A percentile compares a stretch with the other conserved stretches of the same genome.
Evolutionary conservation across 306 rosid species (phyloP).

Genomic region (Inga oerstediana): DNA sequence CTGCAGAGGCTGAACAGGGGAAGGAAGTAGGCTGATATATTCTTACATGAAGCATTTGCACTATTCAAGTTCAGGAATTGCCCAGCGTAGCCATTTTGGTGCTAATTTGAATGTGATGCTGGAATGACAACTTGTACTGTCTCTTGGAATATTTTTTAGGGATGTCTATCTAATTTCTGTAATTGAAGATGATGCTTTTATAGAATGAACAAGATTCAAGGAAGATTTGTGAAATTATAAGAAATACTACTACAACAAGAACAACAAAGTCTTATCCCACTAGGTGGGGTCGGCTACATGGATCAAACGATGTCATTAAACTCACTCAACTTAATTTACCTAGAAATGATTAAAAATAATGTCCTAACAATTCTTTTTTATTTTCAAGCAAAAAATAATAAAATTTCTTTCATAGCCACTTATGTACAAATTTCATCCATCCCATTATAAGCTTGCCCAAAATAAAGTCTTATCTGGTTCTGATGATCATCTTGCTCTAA

Average conservation of each 20-base stretch:
- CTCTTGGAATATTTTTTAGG: no score
- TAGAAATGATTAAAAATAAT: not conserved
- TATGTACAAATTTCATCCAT: not conserved
- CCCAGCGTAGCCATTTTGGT: conserved; percentile 27
- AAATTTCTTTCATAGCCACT: not conserved
- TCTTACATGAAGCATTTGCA: conserved; percentile 11
- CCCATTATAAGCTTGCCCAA: not conserved
- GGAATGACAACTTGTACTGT: conserved; percentile 14
- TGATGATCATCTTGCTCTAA: not conserved
- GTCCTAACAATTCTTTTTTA: not conserved
- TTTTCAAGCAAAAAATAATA: not conserved
- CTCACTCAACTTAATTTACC: not conserved
- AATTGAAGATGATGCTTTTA: not conserved
- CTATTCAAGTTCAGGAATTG: conserved; percentile 20
- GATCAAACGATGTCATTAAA: no score
- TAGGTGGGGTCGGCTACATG: no score
- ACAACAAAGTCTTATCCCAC: no score
- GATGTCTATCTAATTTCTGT: not conserved
- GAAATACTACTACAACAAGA: no score
- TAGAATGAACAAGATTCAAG: not conserved
- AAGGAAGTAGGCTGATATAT: conserved; percentile 56
- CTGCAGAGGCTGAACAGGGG: conserved; percentile 88
- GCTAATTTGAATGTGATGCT: conserved; percentile 29
- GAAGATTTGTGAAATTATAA: not conserved
- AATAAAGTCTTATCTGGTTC: not conserved